These are phyloP conservation scores for Serpula lacrymans DNA, from an alignment of 768 basidiomycete genomes.

Conservation along the genomic window DNA sequence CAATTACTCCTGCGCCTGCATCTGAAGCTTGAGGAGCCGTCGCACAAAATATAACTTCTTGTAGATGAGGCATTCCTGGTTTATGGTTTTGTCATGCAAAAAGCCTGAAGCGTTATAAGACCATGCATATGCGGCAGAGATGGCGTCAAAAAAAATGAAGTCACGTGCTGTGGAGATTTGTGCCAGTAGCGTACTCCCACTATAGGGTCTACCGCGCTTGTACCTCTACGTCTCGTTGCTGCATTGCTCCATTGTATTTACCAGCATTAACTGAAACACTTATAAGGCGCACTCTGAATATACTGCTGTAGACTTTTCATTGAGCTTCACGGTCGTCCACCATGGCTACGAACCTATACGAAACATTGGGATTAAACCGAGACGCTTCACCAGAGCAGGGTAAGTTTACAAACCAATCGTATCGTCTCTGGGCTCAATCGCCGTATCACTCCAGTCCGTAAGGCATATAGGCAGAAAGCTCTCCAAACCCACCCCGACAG, in stretches of 20 bases:
- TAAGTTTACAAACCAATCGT: slow-evolving; percentile 32
- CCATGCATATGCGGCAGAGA: too few species aligned
- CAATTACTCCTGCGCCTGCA: slow-evolving; percentile 53
- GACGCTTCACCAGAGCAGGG: slow-evolving; percentile 64
- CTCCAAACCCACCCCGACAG: slow-evolving; percentile 77
- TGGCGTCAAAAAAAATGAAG: too few species aligned
- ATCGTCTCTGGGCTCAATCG: slow-evolving; percentile 5
- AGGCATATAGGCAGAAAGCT: slow-evolving; percentile 73
- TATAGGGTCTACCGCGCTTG: neutral
- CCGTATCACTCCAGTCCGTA: slow-evolving; percentile 49
- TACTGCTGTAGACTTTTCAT: too few species aligned
- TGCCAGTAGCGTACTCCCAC: slow-evolving; percentile 5
- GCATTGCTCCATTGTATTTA: slow-evolving; percentile 6
- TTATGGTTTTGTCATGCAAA: neutral
- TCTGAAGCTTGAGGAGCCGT: slow-evolving; percentile 44
- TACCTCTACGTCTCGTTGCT: slow-evolving; percentile 10
- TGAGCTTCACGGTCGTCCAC: slow-evolving; percentile 2
- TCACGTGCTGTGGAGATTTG: neutral
- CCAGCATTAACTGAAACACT: too few species aligned
- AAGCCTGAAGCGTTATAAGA: neutral
- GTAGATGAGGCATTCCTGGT: slow-evolving; percentile 57
- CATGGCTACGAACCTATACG: slow-evolving; percentile 64
- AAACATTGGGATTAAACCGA: slow-evolving; percentile 49
- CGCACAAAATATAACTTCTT: slow-evolving; percentile 66
- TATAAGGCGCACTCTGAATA: too few species aligned